These are phyloP conservation scores for Gracilaria caudata DNA, from an alignment of 23 red algal species.

Conservation along the genomic window DNA sequence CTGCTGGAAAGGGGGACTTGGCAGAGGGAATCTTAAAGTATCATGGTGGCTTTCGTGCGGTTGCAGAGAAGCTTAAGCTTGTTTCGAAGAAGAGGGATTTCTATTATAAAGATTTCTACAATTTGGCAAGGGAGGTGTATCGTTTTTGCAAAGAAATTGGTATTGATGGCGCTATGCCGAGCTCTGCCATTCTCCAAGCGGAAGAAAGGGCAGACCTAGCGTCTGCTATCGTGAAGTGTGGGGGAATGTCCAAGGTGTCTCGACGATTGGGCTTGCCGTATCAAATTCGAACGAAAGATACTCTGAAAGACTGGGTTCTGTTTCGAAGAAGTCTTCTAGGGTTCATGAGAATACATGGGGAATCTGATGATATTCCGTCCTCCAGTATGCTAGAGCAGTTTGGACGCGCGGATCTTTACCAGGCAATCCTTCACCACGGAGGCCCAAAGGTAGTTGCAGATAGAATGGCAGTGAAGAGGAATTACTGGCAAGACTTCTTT, in stretches of 20 bases:
- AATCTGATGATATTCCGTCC: constrained; percentile 10
- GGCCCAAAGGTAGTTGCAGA: constrained; percentile 24
- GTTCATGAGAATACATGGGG: constrained; percentile 20
- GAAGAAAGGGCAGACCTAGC: constrained; percentile 27
- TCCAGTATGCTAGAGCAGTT: constrained; percentile 12
- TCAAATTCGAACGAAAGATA: constrained; percentile 30
- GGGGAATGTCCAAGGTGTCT: constrained; percentile 46
- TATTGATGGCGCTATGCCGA: constrained; percentile 36
- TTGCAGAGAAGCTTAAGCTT: constrained; percentile 24
- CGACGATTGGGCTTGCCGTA: constrained; percentile 65
- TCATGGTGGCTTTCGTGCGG: constrained; percentile 60
- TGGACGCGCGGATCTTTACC: constrained; percentile 32
- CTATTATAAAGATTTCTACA: constrained; percentile 46
- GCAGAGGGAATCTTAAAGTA: constrained; percentile 50
- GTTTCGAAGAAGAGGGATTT: constrained; percentile 32
- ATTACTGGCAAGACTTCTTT: constrained; percentile 50
- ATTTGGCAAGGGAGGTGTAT: constrained; percentile 40
- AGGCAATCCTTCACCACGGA: constrained; percentile 48
- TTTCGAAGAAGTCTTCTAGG: constrained; percentile 40
- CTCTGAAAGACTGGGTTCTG: constrained; percentile 37
- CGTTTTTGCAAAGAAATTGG: not conserved
- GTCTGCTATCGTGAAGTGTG: constrained; percentile 38
- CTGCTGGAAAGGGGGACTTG: constrained; percentile 54
- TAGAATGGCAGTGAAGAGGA: constrained; percentile 44
- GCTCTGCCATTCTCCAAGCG: not conserved